Percentiles rank a stretch among this genome's conserved stretches.
These are phyloP conservation scores for Geranium incanum DNA, from an alignment of 441 rosid species.

Conservation along the genomic window DNA sequence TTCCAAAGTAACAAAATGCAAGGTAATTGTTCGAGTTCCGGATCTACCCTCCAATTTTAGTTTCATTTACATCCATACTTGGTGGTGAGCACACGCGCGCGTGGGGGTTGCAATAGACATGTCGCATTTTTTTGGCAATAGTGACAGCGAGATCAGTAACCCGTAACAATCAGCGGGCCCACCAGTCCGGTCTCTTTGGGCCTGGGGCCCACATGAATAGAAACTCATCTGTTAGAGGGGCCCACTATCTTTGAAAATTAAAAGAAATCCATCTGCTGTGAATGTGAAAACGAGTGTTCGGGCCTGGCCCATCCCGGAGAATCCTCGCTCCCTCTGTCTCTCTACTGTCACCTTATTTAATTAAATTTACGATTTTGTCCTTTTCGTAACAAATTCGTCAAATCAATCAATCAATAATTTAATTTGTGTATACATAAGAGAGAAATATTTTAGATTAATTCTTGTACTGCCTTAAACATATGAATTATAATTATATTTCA, in stretches of 20 bases:
- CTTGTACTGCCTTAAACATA: too few species aligned
- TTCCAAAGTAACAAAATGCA: not conserved
- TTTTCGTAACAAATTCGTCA: too few species aligned
- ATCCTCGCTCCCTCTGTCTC: not conserved
- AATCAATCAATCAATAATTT: too few species aligned
- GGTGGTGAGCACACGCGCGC: not conserved
- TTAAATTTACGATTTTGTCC: not conserved
- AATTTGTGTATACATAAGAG: too few species aligned
- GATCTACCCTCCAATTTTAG: not conserved
- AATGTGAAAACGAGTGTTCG: not conserved
- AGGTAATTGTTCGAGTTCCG: not conserved
- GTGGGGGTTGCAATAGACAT: not conserved
- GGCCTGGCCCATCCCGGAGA: conserved; percentile 1
- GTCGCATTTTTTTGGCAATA: not conserved
- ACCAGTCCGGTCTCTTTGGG: not conserved
- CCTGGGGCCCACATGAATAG: not conserved
- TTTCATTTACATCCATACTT: not conserved
- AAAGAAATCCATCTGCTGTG: not conserved
- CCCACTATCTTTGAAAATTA: not conserved
- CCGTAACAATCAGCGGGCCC: not conserved
- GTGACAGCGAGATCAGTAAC: not conserved
- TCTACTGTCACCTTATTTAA: not conserved
- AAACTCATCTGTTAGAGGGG: not conserved
- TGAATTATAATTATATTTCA: too few species aligned
- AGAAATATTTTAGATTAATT: too few species aligned